Evolutionary conservation across 2,329 filamentous ascomycete genomes (phyloP).

Genomic region (Knufia petricola): DNA sequence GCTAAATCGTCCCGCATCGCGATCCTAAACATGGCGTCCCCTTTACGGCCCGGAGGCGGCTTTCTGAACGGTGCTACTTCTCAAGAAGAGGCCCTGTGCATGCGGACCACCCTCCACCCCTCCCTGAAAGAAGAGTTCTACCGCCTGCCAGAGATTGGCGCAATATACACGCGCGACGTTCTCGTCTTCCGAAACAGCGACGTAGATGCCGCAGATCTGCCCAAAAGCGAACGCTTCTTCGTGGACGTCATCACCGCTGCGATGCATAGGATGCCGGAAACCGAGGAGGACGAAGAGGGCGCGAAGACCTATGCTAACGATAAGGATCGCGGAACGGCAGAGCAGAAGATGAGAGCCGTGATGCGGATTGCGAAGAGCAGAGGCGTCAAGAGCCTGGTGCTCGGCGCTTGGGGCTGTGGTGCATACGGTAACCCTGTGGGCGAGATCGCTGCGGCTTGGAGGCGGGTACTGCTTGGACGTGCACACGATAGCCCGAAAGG

Average conservation of each 20-base stretch:
- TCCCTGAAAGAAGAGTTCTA: slow-evolving; percentile 12
- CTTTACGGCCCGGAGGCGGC: slow-evolving; percentile 12
- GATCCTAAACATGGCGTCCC: slow-evolving; percentile 15
- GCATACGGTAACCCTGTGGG: slow-evolving; percentile 13
- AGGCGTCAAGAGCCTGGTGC: slow-evolving; percentile 10
- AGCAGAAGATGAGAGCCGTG: slow-evolving; percentile 12
- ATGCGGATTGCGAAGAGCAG: slow-evolving; percentile 11
- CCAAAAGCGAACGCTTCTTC: slow-evolving; percentile 11
- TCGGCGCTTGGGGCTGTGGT: slow-evolving; percentile 15
- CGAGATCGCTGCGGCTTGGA: slow-evolving; percentile 10
- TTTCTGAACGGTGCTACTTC: slow-evolving; percentile 12
- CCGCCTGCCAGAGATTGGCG: slow-evolving; percentile 9
- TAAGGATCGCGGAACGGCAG: slow-evolving; percentile 9
- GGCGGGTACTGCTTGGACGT: slow-evolving; percentile 1
- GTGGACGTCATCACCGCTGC: slow-evolving; percentile 13
- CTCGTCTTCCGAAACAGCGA: slow-evolving; percentile 7
- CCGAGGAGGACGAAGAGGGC: slow-evolving; percentile 5
- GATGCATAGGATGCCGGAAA: slow-evolving; percentile 10
- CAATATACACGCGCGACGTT: slow-evolving; percentile 13
- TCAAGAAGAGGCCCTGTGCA: slow-evolving; percentile 15
- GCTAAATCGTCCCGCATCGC: slow-evolving; percentile 7
- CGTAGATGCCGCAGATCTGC: neutral
- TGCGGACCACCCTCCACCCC: slow-evolving; percentile 14
- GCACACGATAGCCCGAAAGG: neutral
- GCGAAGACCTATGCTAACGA: slow-evolving; percentile 9